These are phyloP conservation scores for Knoxia roxburghii DNA, from an alignment of 257 asterid species.

Conservation along the genomic window DNA sequence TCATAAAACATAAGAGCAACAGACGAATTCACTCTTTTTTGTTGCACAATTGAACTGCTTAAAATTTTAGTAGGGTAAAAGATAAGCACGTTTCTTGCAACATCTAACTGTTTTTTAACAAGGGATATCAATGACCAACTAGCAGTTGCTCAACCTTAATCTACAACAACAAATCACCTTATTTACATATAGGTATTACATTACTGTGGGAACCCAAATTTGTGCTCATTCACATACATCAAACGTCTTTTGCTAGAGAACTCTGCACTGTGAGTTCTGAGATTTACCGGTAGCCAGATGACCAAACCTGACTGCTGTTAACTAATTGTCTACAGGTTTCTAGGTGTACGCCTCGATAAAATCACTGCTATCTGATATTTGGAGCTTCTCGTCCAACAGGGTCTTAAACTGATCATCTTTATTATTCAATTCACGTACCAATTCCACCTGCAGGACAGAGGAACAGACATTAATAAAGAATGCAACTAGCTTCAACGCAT, in stretches of 20 bases:
- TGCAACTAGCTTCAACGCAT: not conserved
- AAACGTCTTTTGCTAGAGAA: not conserved
- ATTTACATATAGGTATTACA: not conserved
- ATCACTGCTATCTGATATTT: slow-evolving; percentile 41
- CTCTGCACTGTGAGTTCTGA: not conserved
- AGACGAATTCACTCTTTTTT: not conserved
- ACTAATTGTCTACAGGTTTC: slow-evolving; percentile 22
- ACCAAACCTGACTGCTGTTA: slow-evolving; percentile 20
- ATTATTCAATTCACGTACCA: slow-evolving; percentile 56
- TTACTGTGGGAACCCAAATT: not conserved
- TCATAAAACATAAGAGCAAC: not conserved
- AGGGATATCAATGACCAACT: not conserved
- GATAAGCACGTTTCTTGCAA: not conserved
- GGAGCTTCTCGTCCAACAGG: slow-evolving; percentile 65
- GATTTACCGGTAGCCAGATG: not conserved
- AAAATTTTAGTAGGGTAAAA: not conserved
- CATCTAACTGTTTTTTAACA: not conserved
- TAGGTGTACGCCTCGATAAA: slow-evolving; percentile 26
- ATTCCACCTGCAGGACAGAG: slow-evolving; percentile 49
- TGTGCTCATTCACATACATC: not conserved
- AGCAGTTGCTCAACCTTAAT: not conserved
- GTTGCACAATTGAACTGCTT: not conserved
- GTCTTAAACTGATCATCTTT: slow-evolving; percentile 65
- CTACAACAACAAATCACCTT: not conserved
- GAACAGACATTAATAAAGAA: not conserved